Evolutionary conservation across 2,329 filamentous ascomycete genomes (phyloP), one percentile per base, ranked within the genome.

Genomic region (Incumbomyces delicatus): DNA sequence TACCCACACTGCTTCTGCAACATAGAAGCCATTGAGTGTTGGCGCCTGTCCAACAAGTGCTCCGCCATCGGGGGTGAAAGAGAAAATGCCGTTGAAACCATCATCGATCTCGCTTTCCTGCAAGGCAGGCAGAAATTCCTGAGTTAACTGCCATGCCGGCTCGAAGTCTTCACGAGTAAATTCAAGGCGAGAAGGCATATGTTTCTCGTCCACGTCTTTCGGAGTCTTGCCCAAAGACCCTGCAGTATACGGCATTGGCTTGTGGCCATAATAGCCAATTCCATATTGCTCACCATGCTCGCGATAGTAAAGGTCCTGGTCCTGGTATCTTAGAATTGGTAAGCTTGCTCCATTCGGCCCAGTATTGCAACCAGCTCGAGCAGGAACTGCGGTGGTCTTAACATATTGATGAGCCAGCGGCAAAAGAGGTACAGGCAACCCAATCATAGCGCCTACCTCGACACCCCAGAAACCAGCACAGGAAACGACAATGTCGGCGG

Each of bases 401-500:
- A 67, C 78, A 52, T 82, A 82, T 52, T 82, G 78, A 45, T 82
- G 78, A 0, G 71, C 78, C 48, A 82, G 68, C 2, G 78, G 78
- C 0, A 80, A 67, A 3, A 82, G 61, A 6, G 78, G 78, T 17
- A 82, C 70, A 1, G 71, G 63, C 11, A 80, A 55, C 3, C 71
- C 77, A 35, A 75, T 69, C 77, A 82, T 78, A 5, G 72, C 74
- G 17, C 78, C 78, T 6, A 82, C 66, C 57, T 82, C 78, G 6
- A 81, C 78, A 10, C 78, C 78, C 78, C 78, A 82, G 60, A 82
- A 79, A 0, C 78, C 78, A 6, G 77, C 78, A 50, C 78, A 82
- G 1, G 77, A 81, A 32, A 82, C 61, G 42, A 81, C 67, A 18
- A 81, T 74, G 46, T 82, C 78, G 0, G 78, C 78, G 0, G 73